Percentiles rank a stretch among this genome's conserved stretches.
Conservation (phyloP, 768 basidiomycete genomes). For the Kwoniella heveanensis region DNA sequence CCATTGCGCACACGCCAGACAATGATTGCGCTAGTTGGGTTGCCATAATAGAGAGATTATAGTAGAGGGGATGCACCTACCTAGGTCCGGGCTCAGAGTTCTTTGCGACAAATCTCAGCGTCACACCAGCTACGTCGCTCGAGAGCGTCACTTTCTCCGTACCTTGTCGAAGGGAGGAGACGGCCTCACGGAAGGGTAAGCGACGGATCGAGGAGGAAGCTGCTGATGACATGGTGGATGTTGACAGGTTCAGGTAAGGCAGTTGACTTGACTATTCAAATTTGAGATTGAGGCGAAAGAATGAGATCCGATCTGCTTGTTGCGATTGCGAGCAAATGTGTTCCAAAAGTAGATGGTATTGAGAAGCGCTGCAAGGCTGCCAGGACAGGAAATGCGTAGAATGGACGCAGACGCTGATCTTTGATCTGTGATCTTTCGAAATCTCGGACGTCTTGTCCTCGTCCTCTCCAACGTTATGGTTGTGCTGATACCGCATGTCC, state of each 20-base stretch:
- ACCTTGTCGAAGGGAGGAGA: constrained; percentile 18
- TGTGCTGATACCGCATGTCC: neutral
- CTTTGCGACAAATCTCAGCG: constrained; percentile 32
- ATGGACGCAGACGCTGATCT: no score
- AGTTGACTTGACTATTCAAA: no score
- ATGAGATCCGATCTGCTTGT: no score
- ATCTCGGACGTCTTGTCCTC: neutral
- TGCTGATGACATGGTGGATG: constrained; percentile 15
- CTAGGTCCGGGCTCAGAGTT: constrained; percentile 37
- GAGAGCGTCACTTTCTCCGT: constrained; percentile 20
- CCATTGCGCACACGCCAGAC: no score
- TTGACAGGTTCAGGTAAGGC: no score
- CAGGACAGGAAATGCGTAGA: no score
- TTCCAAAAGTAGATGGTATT: no score
- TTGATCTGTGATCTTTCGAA: neutral
- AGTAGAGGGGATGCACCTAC: constrained; percentile 18
- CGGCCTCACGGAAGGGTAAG: constrained; percentile 26
- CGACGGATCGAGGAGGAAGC: constrained; percentile 10
- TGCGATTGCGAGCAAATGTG: no score
- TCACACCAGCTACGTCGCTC: constrained; percentile 23
- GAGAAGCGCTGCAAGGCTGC: neutral
- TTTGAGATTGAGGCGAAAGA: no score
- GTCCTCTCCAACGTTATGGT: neutral
- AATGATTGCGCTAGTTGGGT: no score
- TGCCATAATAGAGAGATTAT: no score